Evolutionary conservation across 75 land plant genomes (phyloP), one percentile per base, ranked within the genome.

Genomic region (Ceratopteris richardii): DNA sequence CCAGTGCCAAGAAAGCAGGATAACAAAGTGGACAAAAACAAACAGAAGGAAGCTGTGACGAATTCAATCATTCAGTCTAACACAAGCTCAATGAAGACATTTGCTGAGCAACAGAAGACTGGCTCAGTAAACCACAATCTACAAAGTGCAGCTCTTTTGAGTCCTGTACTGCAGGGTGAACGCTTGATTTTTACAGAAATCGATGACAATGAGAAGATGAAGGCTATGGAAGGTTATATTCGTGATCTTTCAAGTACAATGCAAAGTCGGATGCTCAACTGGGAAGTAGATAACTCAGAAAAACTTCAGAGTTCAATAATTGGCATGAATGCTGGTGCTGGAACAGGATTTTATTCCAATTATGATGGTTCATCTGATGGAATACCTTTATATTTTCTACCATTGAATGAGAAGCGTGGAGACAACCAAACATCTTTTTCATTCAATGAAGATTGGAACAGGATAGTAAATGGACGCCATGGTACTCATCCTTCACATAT

Each of bases 301-400:
- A 90, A 75, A 54, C 61, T 86, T 47, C 87, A 87, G 51, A 62
- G 79, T 62, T 87, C 97, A 57, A 87, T 77, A 37, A 70, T 86
- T 27, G 79, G 76, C 21, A 68, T 77, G 51, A 69, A 84, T 43
- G 80, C 81, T 40, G 80, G 82, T 66, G 57, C 75, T 16, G 76
- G 77, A 57, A 73, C 76, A 44, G 62, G 75, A 41, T 85, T 65
- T 48, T 80, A 80, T 73, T 73, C 79, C 29, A 62, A 75, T 54
- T 61, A 70, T 69, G 92, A 87, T 68, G 82, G 75, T 41, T 67
- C 92, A 57, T 77, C 85, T 17, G 99, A 87, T 65, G 85, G 90
- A 30, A 78, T 95, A 43, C 99, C 97, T 26, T 43, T 90, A 17
- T 95, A 95, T 72, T 84, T 83, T 24, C 77, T 81, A 29, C 77